Evolutionary conservation across 2,329 filamentous ascomycete genomes (phyloP).

Genomic region (Didymella pinodella): DNA sequence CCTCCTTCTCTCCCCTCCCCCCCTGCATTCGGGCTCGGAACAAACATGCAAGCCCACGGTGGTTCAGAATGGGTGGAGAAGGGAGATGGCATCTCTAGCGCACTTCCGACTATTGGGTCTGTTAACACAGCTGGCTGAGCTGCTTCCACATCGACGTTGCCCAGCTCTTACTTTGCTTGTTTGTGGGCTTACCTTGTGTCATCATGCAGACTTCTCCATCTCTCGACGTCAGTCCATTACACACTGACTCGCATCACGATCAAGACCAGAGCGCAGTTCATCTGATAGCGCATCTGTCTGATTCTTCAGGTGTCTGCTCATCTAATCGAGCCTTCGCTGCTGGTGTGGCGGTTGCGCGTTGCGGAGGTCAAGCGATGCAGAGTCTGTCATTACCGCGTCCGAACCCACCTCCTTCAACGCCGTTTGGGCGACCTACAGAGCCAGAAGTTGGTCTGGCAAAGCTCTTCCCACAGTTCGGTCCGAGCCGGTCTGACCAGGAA

Average conservation of each 20-base stretch:
- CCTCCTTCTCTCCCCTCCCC: conserved; percentile 8
- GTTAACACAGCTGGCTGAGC: conserved; percentile 11
- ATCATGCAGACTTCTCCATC: conserved; percentile 42
- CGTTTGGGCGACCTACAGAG: conserved; percentile 49
- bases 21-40: conserved; percentile 12
- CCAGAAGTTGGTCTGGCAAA: conserved; percentile 47
- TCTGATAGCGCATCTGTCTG: conserved; percentile 28
- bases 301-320: conserved; percentile 32
- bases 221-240: conserved; percentile 32
- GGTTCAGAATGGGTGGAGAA: neutral
- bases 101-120: conserved; percentile 3
- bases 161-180: conserved; percentile 29
- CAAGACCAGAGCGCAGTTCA: conserved; percentile 26
- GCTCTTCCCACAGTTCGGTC: conserved; percentile 47
- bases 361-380: conserved; percentile 52
- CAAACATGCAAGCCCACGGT: conserved; percentile 15
- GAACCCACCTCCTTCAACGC: conserved; percentile 47
- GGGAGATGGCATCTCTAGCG: neutral
- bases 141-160: conserved; percentile 23
- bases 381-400: conserved; percentile 52
- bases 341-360: conserved; percentile 47
- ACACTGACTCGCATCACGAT: conserved; percentile 30
- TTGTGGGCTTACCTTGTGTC: conserved; percentile 43
- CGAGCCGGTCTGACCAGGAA: conserved; percentile 45
- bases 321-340: conserved; percentile 45